Percentiles rank a stretch among this genome's conserved stretches.
phyloP scores from a whole-genome alignment of 2,329 filamentous ascomycete species.

The Nemania sp. region DNA sequence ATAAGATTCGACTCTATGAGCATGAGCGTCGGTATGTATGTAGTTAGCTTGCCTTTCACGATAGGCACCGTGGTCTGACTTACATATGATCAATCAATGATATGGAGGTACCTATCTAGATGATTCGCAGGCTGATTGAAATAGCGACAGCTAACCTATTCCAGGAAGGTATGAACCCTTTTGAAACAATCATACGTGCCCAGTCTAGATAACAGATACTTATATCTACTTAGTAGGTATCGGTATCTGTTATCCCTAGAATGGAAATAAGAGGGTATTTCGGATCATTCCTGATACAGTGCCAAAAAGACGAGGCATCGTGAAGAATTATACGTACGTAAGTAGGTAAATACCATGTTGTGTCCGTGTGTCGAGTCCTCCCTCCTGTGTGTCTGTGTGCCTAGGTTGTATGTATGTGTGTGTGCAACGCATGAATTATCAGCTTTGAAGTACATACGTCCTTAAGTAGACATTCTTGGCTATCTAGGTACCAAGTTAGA shows the following conservation, averaged over 20 bases:
- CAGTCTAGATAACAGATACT: too few relatives aligned
- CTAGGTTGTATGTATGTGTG: too few relatives aligned
- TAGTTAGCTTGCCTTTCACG: not conserved
- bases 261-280: not conserved
- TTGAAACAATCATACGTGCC: not conserved
- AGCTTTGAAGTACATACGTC: not conserved
- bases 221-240: too few relatives aligned
- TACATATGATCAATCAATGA: not conserved
- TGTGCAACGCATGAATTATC: constrained; percentile 13
- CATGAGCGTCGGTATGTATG: not conserved
- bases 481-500: too few relatives aligned
- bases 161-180: not conserved
- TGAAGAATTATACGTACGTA: too few relatives aligned
- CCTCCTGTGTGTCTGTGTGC: too few relatives aligned
- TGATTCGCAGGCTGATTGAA: not conserved
- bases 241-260: not conserved
- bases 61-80: not conserved
- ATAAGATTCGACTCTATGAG: too few relatives aligned
- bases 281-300: too few relatives aligned
- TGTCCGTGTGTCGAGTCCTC: too few relatives aligned
- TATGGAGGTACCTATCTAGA: not conserved
- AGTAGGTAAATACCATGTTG: too few relatives aligned
- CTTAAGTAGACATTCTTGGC: not conserved
- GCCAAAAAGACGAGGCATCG: too few relatives aligned
- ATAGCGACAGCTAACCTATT: constrained; percentile 3